These are phyloP conservation scores for Gracilariopsis chorda DNA, from an alignment of 23 red algal genomes.

Conservation along the genomic window DNA sequence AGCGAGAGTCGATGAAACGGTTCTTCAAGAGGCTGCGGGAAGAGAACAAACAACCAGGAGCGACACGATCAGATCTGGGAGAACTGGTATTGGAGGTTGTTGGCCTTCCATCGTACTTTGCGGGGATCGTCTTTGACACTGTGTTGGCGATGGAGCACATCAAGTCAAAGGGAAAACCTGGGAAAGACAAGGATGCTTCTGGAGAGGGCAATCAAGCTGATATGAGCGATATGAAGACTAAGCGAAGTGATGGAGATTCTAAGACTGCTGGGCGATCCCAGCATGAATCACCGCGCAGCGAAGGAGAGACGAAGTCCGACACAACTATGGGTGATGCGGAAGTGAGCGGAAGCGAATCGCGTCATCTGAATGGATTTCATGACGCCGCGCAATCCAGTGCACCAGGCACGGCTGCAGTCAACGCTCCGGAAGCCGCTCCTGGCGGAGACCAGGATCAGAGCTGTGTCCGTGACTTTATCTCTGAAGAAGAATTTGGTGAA, in stretches of 20 bases:
- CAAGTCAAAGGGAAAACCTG: neutral
- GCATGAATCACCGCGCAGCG: constrained; percentile 4
- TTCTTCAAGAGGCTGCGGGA: constrained; percentile 18
- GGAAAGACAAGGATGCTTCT: neutral
- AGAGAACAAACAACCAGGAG: constrained; percentile 25
- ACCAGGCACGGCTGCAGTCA: neutral
- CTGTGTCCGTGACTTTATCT: neutral
- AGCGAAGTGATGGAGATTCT: neutral
- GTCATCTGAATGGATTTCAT: constrained; percentile 17
- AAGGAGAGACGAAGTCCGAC: constrained; percentile 23
- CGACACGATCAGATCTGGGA: constrained; percentile 53
- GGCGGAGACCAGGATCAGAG: neutral
- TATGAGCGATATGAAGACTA: neutral
- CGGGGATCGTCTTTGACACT: constrained; percentile 62
- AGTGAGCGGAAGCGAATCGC: neutral
- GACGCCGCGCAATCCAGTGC: neutral
- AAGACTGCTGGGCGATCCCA: neutral
- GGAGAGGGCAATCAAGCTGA: neutral
- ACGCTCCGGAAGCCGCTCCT: neutral
- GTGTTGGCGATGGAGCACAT: neutral
- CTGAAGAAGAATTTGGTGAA: constrained; percentile 37
- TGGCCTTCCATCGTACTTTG: constrained; percentile 82
- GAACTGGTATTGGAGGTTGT: constrained; percentile 67
- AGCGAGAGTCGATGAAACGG: constrained; percentile 28
- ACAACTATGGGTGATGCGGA: constrained; percentile 49